Conservation (phyloP, 2,329 filamentous ascomycete genomes). For the Claviceps quebecensis region DNA sequence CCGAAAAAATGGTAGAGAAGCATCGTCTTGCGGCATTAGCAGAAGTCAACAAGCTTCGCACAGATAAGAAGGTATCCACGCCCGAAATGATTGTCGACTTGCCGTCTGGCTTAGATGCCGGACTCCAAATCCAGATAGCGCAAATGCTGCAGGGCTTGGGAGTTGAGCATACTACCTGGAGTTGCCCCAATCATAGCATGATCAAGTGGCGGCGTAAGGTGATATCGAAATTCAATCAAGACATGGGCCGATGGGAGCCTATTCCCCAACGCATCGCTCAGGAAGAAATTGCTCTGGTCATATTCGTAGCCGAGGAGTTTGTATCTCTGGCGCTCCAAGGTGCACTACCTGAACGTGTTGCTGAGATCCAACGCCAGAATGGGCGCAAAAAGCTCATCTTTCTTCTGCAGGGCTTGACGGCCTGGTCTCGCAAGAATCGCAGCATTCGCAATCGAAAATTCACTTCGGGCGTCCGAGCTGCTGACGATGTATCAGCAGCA, state of each 20-base stretch:
- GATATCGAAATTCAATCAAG: conserved; percentile 45
- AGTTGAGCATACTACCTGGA: conserved; percentile 31
- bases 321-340: conserved; percentile 41
- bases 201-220: conserved; percentile 59
- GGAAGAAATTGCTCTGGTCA: conserved; percentile 48
- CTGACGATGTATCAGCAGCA: conserved; percentile 14
- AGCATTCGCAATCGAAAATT: conserved; percentile 55
- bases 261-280: conserved; percentile 33
- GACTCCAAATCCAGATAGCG: conserved; percentile 30
- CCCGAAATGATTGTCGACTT: conserved; percentile 69
- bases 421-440: conserved; percentile 56
- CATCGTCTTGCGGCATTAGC: conserved; percentile 50
- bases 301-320: conserved; percentile 51
- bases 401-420: conserved; percentile 53
- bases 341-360: conserved; percentile 45
- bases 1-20: conserved; percentile 48
- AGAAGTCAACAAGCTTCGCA: conserved; percentile 59
- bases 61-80: conserved; percentile 58
- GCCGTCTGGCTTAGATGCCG: conserved; percentile 38
- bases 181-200: conserved; percentile 34
- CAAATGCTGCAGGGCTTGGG: conserved; percentile 36
- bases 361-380: conserved; percentile 39
- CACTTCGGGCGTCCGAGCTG: conserved; percentile 45
- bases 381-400: conserved; percentile 46
- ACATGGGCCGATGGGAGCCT: conserved; percentile 51